Percentiles rank a stretch among this genome's conserved stretches.
These are phyloP conservation scores for Blastocystis sp. DNA, from an alignment of 352 stramenopile species.

Conservation along the genomic window DNA sequence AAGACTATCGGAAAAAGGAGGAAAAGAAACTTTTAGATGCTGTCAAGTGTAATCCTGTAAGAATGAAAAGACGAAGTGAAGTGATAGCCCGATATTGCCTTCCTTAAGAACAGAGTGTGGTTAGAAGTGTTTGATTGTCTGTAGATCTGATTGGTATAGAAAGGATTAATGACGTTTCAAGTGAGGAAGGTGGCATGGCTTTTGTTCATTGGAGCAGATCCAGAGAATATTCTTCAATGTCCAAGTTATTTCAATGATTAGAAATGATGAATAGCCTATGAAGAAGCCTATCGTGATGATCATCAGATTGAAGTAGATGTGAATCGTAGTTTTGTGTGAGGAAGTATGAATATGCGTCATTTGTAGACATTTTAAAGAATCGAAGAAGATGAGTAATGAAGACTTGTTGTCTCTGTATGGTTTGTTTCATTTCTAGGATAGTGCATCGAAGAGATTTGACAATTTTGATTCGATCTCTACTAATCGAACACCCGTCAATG, in stretches of 20 bases:
- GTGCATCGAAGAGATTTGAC: background rate
- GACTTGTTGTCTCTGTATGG: background rate
- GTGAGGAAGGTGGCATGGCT: slow-evolving; percentile 27
- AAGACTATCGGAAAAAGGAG: slow-evolving; percentile 30
- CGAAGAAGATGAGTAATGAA: background rate
- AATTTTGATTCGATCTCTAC: background rate
- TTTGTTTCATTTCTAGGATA: background rate
- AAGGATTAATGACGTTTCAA: slow-evolving; percentile 11
- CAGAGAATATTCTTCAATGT: background rate
- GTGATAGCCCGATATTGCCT: slow-evolving; percentile 10
- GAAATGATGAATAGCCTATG: background rate
- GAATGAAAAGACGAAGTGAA: background rate
- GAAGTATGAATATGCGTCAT: background rate
- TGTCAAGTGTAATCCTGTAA: background rate
- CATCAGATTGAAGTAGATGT: slow-evolving; percentile 58
- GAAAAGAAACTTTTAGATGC: background rate
- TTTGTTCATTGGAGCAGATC: slow-evolving; percentile 16
- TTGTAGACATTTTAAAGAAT: slow-evolving; percentile 43
- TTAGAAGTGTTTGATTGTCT: background rate
- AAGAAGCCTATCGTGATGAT: background rate
- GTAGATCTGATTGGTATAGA: background rate
- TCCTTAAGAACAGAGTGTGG: slow-evolving; percentile 41
- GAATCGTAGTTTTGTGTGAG: slow-evolving; percentile 24
- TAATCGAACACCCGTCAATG: slow-evolving; percentile 1
- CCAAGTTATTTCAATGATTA: background rate